Percentiles rank a stretch among this genome's conserved stretches.
phyloP scores from a whole-genome alignment of 352 stramenopile genomes.

The Globisporangium heterothallicum region DNA sequence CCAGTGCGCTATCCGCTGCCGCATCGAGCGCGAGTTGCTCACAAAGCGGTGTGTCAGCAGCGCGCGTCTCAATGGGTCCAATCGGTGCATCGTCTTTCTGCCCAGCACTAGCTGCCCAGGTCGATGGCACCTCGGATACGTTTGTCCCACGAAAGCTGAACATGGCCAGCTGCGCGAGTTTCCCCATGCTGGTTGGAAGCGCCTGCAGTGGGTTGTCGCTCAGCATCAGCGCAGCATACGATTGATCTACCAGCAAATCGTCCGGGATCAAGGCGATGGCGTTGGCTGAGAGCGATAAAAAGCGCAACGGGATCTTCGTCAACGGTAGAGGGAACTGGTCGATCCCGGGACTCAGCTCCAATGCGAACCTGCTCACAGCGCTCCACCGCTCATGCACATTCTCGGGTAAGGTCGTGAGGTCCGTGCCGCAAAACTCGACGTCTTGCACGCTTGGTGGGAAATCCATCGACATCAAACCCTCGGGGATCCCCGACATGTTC shows the following conservation, averaged over 20 bases:
- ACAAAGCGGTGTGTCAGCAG: slow-evolving; percentile 5
- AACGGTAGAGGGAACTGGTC: slow-evolving; percentile 1
- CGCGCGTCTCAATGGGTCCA: neutral
- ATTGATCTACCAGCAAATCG: neutral
- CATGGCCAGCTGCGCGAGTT: neutral
- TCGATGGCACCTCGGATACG: slow-evolving; percentile 1
- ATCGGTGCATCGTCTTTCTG: neutral
- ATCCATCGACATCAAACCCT: neutral
- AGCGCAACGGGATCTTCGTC: neutral
- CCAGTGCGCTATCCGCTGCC: neutral
- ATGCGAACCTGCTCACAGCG: neutral
- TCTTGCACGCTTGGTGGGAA: slow-evolving; percentile 4
- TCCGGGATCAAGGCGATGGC: neutral
- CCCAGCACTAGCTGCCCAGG: neutral
- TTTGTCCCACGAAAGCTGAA: slow-evolving; percentile 2
- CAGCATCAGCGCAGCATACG: slow-evolving; percentile 2
- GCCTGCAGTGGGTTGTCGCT: slow-evolving; percentile 3
- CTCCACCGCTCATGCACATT: slow-evolving; percentile 8
- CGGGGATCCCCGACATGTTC: slow-evolving; percentile 11
- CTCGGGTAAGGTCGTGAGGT: slow-evolving; percentile 4
- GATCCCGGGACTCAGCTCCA: slow-evolving; percentile 7
- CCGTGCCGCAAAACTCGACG: slow-evolving; percentile 10
- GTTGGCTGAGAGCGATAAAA: slow-evolving; percentile 10
- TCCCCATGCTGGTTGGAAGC: neutral
- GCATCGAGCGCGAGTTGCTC: neutral